phyloP scores from a whole-genome alignment of 352 stramenopile genomes.

The Phytophthora fragariae region DNA sequence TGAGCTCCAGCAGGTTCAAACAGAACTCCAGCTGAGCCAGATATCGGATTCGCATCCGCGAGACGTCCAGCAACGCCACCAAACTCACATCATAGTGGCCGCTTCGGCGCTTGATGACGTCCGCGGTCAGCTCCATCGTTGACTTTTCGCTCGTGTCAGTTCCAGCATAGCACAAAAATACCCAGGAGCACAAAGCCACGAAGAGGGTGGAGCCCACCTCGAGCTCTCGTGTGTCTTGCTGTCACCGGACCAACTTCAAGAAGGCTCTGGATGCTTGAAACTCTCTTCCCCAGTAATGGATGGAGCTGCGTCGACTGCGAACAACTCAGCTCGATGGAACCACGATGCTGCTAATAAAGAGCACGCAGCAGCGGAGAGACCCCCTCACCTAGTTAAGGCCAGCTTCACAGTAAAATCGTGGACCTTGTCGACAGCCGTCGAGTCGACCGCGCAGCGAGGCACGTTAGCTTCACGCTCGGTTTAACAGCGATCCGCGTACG shows the following conservation, averaged over 20 bases:
- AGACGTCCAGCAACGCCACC: conserved; percentile 73
- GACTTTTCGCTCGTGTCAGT: neutral
- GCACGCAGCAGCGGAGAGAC: neutral
- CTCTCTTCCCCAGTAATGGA: neutral
- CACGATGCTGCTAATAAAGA: neutral
- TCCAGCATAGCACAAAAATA: conserved; percentile 11
- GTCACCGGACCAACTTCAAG: neutral
- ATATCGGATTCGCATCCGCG: conserved; percentile 42
- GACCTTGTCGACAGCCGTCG: conserved; percentile 1
- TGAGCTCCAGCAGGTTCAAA: conserved; percentile 63
- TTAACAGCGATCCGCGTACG: conserved; percentile 16
- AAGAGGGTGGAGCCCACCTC: neutral
- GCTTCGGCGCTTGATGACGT: conserved; percentile 75
- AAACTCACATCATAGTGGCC: conserved; percentile 81
- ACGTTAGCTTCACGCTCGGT: conserved; percentile 7
- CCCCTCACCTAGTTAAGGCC: neutral
- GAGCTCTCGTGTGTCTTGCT: neutral
- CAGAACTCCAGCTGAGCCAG: conserved; percentile 58
- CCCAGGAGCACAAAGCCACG: conserved; percentile 4
- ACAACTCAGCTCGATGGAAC: neutral
- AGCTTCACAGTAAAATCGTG: conserved; percentile 3
- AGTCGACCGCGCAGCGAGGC: conserved; percentile 8
- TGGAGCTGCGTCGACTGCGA: neutral
- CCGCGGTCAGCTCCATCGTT: conserved; percentile 66
- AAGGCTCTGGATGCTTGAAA: neutral